Conservation (phyloP, 805 yeast species). For the Candida berthetii region DNA sequence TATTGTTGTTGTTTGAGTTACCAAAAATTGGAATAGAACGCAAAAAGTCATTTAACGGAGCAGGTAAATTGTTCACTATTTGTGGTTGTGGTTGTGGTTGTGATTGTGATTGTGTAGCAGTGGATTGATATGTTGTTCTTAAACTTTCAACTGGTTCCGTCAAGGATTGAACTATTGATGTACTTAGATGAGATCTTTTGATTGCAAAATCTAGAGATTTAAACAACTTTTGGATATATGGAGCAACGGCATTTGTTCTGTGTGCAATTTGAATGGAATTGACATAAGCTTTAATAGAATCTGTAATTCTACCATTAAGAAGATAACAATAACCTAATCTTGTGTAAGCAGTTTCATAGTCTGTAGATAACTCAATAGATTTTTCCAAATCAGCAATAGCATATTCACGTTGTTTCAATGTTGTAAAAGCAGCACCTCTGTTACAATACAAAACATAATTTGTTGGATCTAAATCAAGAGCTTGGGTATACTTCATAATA, state of each 20-base stretch:
- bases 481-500: conserved; percentile 29
- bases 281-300: conserved; percentile 29
- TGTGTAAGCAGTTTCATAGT: conserved; percentile 31
- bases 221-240: conserved; percentile 9
- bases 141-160: neutral
- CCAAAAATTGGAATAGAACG: neutral
- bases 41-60: too few relatives aligned
- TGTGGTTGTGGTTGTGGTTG: too few relatives aligned
- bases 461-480: conserved; percentile 24
- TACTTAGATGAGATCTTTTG: conserved; percentile 6
- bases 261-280: conserved; percentile 23
- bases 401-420: conserved; percentile 25
- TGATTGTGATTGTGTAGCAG: too few relatives aligned
- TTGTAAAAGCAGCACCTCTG: conserved; percentile 34
- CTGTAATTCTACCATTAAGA: conserved; percentile 28
- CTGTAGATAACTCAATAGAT: conserved; percentile 25
- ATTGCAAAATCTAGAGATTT: conserved; percentile 12
- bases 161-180: neutral
- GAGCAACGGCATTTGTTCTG: conserved; percentile 4
- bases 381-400: conserved; percentile 29
- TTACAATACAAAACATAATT: conserved; percentile 28
- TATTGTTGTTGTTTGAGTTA: neutral
- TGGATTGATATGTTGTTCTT: neutral
- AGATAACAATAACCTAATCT: conserved; percentile 30
- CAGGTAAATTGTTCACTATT: too few relatives aligned